Conservation (phyloP, 2,329 filamentous ascomycete genomes). For the Thermomyces lanuginosus region DNA sequence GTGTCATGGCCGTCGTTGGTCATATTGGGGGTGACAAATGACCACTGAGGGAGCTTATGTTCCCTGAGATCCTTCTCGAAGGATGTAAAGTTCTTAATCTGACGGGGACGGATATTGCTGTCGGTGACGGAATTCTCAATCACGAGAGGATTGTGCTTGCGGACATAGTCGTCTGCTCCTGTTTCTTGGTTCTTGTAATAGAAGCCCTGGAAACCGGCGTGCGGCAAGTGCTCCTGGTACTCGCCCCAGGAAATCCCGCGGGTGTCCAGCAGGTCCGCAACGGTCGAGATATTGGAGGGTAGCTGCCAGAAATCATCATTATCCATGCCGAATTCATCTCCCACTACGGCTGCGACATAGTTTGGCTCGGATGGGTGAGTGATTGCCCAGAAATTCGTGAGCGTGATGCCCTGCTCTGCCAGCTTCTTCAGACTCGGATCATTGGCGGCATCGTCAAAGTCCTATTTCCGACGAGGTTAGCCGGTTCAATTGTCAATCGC, state of each 20-base stretch:
- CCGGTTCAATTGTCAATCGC: neutral
- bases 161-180: constrained; percentile 58
- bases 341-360: constrained; percentile 51
- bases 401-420: constrained; percentile 38
- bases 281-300: constrained; percentile 46
- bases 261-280: constrained; percentile 51
- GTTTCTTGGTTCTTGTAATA: constrained; percentile 49
- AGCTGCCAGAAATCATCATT: constrained; percentile 48
- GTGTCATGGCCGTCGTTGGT: constrained; percentile 60
- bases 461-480: constrained; percentile 26
- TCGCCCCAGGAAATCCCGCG: constrained; percentile 50
- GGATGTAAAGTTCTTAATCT: constrained; percentile 57
- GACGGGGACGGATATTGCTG: constrained; percentile 42
- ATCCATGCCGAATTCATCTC: constrained; percentile 57
- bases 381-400: constrained; percentile 44
- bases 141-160: constrained; percentile 60
- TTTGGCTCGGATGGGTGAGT: constrained; percentile 65
- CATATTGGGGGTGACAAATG: constrained; percentile 36
- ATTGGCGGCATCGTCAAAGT: constrained; percentile 46
- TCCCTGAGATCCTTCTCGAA: constrained; percentile 52
- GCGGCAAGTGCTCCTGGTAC: constrained; percentile 68
- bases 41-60: constrained; percentile 52
- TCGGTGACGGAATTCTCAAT: constrained; percentile 50
- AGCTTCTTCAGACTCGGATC: constrained; percentile 32
- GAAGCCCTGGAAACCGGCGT: constrained; percentile 52